These are phyloP conservation scores for Fusarium clavum DNA, from an alignment of 2,329 filamentous ascomycete genomes.

Conservation along the genomic window DNA sequence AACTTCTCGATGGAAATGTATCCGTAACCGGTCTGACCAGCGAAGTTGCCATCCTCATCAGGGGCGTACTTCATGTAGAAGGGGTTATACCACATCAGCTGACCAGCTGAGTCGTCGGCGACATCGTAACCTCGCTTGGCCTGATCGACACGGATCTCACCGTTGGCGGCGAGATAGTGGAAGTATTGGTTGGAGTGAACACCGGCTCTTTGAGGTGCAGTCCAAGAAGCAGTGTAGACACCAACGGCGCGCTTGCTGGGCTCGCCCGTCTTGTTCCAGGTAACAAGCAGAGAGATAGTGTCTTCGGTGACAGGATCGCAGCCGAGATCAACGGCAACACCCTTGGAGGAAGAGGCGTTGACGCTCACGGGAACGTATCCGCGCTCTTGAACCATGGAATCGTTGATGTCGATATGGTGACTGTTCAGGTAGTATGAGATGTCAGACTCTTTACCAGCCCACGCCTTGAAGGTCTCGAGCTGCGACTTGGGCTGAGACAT, in stretches of 20 bases:
- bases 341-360: slow-evolving; percentile 80
- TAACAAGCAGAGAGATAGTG: slow-evolving; percentile 90
- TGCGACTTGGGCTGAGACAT: slow-evolving; percentile 94
- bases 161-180: slow-evolving; percentile 87
- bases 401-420: slow-evolving; percentile 92
- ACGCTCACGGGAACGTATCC: slow-evolving; percentile 84
- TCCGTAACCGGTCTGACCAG: slow-evolving; percentile 89
- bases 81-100: slow-evolving; percentile 89
- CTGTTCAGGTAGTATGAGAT: slow-evolving; percentile 97
- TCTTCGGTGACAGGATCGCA: slow-evolving; percentile 88
- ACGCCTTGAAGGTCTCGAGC: slow-evolving; percentile 93
- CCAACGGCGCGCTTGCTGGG: slow-evolving; percentile 80
- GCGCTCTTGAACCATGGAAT: slow-evolving; percentile 82
- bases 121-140: slow-evolving; percentile 95
- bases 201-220: slow-evolving; percentile 88
- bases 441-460: slow-evolving; percentile 91
- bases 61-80: slow-evolving; percentile 97
- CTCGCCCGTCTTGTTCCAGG: slow-evolving; percentile 82
- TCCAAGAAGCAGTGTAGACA: slow-evolving; percentile 96
- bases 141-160: slow-evolving; percentile 91
- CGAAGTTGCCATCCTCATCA: slow-evolving; percentile 94
- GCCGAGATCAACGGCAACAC: slow-evolving; percentile 81
- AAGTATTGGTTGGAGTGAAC: slow-evolving; percentile 99
- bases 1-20: slow-evolving; percentile 98
- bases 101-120: slow-evolving; percentile 78